Conservation (phyloP, 192 early-diverging fungal species). For the Nowakowskiella sp. region DNA sequence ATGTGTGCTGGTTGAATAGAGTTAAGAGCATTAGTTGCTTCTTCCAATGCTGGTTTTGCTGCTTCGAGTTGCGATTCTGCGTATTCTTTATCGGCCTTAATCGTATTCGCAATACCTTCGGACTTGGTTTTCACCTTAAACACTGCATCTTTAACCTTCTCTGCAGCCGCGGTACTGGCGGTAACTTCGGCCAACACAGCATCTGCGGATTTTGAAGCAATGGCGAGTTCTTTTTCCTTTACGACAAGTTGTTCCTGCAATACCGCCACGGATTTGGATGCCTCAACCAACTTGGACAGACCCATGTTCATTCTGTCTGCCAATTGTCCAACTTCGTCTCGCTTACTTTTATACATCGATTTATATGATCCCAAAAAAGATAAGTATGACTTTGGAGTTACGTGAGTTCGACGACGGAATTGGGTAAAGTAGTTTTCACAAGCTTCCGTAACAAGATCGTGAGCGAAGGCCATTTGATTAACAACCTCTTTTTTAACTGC, state of each 20-base stretch:
- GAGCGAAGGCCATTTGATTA: constrained; percentile 52
- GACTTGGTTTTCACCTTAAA: constrained; percentile 58
- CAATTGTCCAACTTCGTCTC: constrained; percentile 43
- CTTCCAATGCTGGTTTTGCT: constrained; percentile 54
- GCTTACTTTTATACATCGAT: constrained; percentile 36
- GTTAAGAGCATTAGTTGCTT: constrained; percentile 52
- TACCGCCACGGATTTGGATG: constrained; percentile 51
- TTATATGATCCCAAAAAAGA: constrained; percentile 56
- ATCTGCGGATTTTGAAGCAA: constrained; percentile 53
- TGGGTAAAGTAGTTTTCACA: constrained; percentile 55
- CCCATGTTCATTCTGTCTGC: constrained; percentile 63
- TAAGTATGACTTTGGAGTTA: constrained; percentile 57
- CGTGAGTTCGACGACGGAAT: constrained; percentile 53
- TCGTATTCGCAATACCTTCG: constrained; percentile 53
- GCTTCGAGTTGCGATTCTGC: constrained; percentile 55
- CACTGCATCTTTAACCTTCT: constrained; percentile 60
- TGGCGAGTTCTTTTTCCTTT: constrained; percentile 52
- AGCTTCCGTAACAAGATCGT: constrained; percentile 53
- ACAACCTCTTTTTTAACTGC: constrained; percentile 53
- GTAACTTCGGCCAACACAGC: constrained; percentile 52
- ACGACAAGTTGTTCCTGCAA: constrained; percentile 58
- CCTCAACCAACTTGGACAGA: constrained; percentile 53
- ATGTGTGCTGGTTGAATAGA: constrained; percentile 60
- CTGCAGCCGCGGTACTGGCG: constrained; percentile 43
- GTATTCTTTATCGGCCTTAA: constrained; percentile 51